These are phyloP conservation scores for Yamadazyma atlantica DNA, from an alignment of 1,139 yeast species.

Conservation along the genomic window DNA sequence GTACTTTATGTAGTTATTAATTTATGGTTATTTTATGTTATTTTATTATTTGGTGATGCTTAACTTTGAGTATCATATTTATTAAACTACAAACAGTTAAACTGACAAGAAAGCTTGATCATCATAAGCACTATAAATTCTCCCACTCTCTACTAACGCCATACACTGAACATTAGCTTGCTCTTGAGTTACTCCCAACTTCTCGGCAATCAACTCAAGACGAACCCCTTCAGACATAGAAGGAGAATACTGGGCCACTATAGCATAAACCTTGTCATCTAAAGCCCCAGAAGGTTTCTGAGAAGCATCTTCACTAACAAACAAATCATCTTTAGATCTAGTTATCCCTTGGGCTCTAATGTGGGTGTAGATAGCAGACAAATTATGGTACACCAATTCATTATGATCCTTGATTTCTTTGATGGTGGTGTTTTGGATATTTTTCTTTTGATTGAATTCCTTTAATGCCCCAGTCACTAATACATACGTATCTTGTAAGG, in stretches of 20 bases:
- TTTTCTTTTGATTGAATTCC: constrained; percentile 66
- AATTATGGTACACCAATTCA: constrained; percentile 72
- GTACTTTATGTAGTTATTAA: no score
- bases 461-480: constrained; percentile 71
- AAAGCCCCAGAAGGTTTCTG: constrained; percentile 27
- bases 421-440: constrained; percentile 64
- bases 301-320: constrained; percentile 36
- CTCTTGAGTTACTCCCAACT: constrained; percentile 48
- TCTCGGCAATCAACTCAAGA: constrained; percentile 56
- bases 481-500: constrained; percentile 50
- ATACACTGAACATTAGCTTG: constrained; percentile 51
- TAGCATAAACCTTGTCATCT: constrained; percentile 46
- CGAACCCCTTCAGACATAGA: constrained; percentile 77
- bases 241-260: constrained; percentile 50
- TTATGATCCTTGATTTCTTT: constrained; percentile 66
- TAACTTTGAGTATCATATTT: no score
- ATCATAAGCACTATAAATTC: constrained; percentile 65
- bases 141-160: constrained; percentile 62
- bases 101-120: constrained; percentile 60
- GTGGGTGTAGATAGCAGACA: constrained; percentile 69
- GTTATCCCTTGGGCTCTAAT: constrained; percentile 48
- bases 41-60: no score
- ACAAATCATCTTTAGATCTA: constrained; percentile 28
- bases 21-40: no score
- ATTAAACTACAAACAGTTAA: constrained; percentile 16